A percentile compares a stretch with the other conserved stretches of the same genome.
Evolutionary conservation across 306 rosid genomes (phyloP).

Genomic region (Parietaria judaica): DNA sequence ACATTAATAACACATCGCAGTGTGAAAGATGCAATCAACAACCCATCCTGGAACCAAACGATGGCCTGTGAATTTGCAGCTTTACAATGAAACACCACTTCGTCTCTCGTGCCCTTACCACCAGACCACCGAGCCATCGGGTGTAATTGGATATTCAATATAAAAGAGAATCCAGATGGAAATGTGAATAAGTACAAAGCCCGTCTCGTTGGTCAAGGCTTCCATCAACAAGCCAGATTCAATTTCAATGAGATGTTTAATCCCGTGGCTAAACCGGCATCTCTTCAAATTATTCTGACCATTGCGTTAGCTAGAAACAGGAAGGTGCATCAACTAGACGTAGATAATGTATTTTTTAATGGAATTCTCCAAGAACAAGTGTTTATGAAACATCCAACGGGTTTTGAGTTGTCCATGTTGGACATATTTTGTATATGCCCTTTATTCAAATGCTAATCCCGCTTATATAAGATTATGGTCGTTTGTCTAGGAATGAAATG

Average conservation of each 20-base stretch:
- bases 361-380: neutral
- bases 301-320: neutral
- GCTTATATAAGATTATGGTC: too few relatives aligned
- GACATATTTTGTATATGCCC: too few relatives aligned
- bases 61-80: neutral
- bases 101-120: neutral
- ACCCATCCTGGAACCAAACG: too few relatives aligned
- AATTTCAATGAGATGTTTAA: neutral
- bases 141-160: too few relatives aligned
- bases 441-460: too few relatives aligned
- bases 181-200: neutral
- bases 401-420: too few relatives aligned
- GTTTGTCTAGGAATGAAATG: too few relatives aligned
- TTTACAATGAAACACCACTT: neutral
- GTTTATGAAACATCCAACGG: neutral
- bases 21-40: too few relatives aligned
- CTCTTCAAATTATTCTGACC: neutral
- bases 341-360: neutral
- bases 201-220: neutral
- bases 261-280: neutral
- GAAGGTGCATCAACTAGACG: neutral
- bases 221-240: neutral
- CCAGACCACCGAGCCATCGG: neutral
- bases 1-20: too few relatives aligned
- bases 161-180: neutral